A percentile compares a stretch with the other conserved stretches of the same genome.
phyloP scores from a whole-genome alignment of 352 stramenopile genomes.

The Globisporangium mamillatum region DNA sequence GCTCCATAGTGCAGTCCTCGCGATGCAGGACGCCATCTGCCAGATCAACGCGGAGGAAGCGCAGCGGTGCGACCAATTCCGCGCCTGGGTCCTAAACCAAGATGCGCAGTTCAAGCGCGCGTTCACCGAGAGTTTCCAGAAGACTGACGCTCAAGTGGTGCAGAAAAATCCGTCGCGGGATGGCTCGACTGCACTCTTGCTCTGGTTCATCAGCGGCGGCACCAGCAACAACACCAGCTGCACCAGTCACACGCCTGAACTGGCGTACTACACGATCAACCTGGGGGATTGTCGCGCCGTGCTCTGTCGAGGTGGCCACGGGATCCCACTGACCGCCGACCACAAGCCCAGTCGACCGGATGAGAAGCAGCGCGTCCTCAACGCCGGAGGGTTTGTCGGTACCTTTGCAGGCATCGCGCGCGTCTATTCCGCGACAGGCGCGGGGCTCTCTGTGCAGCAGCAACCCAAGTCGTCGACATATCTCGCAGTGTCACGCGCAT shows the following conservation, averaged over 20 bases:
- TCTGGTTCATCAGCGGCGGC: constrained; percentile 38
- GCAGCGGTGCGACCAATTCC: constrained; percentile 20
- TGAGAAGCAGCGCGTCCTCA: constrained; percentile 50
- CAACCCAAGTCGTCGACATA: constrained; percentile 34
- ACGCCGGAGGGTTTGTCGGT: constrained; percentile 46
- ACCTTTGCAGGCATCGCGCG: constrained; percentile 45
- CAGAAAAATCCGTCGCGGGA: constrained; percentile 42
- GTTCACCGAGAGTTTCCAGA: constrained; percentile 39
- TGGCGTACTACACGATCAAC: constrained; percentile 57
- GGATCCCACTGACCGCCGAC: constrained; percentile 44
- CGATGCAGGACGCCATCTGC: constrained; percentile 28
- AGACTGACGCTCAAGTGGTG: constrained; percentile 39
- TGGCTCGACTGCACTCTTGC: constrained; percentile 46
- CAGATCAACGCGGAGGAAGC: constrained; percentile 37
- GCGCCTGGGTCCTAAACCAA: constrained; percentile 24
- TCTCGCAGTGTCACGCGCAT: constrained; percentile 56
- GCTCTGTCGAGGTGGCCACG: constrained; percentile 40
- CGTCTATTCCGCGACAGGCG: constrained; percentile 47
- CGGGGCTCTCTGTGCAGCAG: constrained; percentile 28
- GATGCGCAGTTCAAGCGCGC: constrained; percentile 29
- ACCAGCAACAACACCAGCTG: constrained; percentile 10
- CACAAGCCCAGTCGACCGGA: constrained; percentile 52
- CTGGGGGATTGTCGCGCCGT: constrained; percentile 64
- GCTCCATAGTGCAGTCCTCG: constrained; percentile 21
- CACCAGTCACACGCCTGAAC: background rate